Base-by-base conservation (phyloP, 495 filamentous ascomycete genomes). In the Lepraria neglecta region DNA sequence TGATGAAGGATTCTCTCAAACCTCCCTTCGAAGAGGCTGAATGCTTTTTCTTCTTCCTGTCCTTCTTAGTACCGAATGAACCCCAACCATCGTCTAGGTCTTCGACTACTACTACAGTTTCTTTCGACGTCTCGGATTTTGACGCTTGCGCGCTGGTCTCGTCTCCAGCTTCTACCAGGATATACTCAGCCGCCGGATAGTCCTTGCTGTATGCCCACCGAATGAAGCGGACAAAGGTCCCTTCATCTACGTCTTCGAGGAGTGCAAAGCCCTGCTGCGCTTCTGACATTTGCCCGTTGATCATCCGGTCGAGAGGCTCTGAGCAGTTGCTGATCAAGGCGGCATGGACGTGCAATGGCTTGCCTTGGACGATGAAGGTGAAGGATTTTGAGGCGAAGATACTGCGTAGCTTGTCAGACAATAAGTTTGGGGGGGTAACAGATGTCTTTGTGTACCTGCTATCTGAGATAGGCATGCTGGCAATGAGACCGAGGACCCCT, bases 271-370 rank as follows among this genome's bases (percentile, higher is more conserved):
- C 51, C 35, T 64, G 48, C 24, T 59, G 33, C 6, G 56, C 50
- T 50, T 64, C 58, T 31, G 56, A 60, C 19, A 64, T 40, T 27
- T 60, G 51, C 43, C 56, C 58, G 44, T 61, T 60, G 42, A 64
- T 64, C 57, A 60, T 59, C 11, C 58, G 58, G 53, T 64, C 62
- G 11, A 64, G 24, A 31, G 57, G 51, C 3, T 28, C 33, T 6
- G 57, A 61, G 33, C 52, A 60, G 12, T 56, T n/a, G 30, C 57
- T 50, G 27, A 64, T 33, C 17, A 64, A 21, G 6, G 48, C 21
- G 2, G 57, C 50, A 50, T 64, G 51, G 24, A 56, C 47, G 14
- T 56, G 60, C 27, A 64, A 42, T 11, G 58, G 43, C 24, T 35
- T 56, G 14, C 62, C 57, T 30, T 57, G 44, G 14, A 61, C 50